Evolutionary conservation across 768 basidiomycete species (phyloP).

Genomic region (Podaxis carcinomalis): DNA sequence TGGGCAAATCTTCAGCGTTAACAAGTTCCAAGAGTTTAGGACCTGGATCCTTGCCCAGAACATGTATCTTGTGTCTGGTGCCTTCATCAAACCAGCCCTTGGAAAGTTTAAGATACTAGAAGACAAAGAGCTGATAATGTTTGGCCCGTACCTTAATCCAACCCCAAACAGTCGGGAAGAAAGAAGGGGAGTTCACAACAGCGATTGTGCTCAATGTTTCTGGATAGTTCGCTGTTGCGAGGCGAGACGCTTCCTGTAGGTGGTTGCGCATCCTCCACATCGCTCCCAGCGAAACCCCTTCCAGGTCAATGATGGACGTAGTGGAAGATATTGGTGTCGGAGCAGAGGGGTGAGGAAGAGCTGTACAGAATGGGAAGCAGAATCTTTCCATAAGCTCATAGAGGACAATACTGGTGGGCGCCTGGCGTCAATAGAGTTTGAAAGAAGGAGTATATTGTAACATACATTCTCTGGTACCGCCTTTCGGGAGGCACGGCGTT

Average conservation of each 20-base stretch:
- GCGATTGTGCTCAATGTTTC: constrained; percentile 68
- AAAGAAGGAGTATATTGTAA: constrained; percentile 1
- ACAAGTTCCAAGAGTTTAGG: constrained; percentile 46
- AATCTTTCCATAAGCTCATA: constrained; percentile 69
- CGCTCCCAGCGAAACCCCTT: constrained; percentile 49
- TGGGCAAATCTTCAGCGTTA: constrained; percentile 48
- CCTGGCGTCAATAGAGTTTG: background rate
- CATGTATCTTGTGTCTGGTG: constrained; percentile 72
- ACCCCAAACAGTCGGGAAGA: constrained; percentile 80
- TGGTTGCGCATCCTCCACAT: constrained; percentile 72
- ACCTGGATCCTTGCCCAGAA: constrained; percentile 61
- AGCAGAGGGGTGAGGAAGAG: constrained; percentile 48
- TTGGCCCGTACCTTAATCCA: constrained; percentile 64
- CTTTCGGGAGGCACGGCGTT: constrained; percentile 46
- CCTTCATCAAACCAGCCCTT: constrained; percentile 79
- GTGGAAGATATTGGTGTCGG: constrained; percentile 57
- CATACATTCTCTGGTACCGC: constrained; percentile 70
- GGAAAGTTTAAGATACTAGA: background rate
- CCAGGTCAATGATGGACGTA: constrained; percentile 72
- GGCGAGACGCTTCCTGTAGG: constrained; percentile 67
- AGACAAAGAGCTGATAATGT: background rate
- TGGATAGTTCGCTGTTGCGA: constrained; percentile 80
- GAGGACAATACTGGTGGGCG: constrained; percentile 45
- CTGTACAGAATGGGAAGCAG: constrained; percentile 56
- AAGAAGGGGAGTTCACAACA: constrained; percentile 75